Conservation (phyloP, 1,284 basidiomycete genomes). For the Cerrena zonata region DNA sequence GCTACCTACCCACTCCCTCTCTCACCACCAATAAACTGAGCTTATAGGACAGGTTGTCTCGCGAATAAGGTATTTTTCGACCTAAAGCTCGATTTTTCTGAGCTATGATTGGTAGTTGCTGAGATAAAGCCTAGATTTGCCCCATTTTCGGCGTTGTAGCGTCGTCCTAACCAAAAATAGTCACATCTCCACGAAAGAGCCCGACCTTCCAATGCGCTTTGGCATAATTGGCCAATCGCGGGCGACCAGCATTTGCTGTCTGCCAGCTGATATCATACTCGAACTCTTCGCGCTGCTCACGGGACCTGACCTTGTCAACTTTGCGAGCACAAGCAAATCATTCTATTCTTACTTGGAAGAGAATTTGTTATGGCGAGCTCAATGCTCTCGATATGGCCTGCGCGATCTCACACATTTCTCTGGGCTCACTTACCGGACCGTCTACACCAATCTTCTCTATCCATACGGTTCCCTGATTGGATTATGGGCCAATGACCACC, state of each 20-base stretch:
- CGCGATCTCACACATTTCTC: conserved; percentile 13
- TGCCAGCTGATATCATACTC: neutral
- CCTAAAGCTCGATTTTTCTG: no score
- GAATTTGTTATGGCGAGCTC: conserved; percentile 18
- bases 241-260: neutral
- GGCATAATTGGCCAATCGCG: no score
- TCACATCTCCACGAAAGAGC: no score
- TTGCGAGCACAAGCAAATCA: conserved; percentile 18
- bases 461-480: conserved; percentile 21
- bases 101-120: no score
- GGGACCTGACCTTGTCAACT: conserved; percentile 8
- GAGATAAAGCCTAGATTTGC: no score
- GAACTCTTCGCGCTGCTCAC: neutral
- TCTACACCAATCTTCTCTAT: conserved; percentile 20
- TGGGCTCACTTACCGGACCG: conserved; percentile 12
- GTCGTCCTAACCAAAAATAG: no score
- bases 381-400: conserved; percentile 16
- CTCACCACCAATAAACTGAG: no score
- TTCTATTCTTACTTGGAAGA: conserved; percentile 13
- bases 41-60: no score
- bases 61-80: no score
- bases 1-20: no score
- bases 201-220: no score
- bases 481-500: conserved; percentile 23
- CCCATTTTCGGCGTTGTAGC: no score